phyloP scores from a whole-genome alignment of 2,329 filamentous ascomycete species.

The Penicillium crustosum region DNA sequence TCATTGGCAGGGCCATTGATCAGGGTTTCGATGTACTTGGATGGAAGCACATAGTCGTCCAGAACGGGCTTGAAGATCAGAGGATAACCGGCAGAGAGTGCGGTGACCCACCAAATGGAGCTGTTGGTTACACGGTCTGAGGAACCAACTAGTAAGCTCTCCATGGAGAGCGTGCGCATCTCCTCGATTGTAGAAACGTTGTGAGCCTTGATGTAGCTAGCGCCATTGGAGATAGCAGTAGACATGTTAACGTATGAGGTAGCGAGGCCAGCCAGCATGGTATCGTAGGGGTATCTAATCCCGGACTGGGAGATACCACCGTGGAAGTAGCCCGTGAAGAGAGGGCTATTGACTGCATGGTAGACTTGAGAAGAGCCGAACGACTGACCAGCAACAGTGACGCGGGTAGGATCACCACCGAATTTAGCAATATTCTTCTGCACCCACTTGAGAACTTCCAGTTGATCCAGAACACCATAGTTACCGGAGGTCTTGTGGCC shows the following conservation, averaged over 20 bases:
- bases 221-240: conserved; percentile 18
- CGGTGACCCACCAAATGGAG: conserved; percentile 32
- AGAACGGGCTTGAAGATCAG: conserved; percentile 33
- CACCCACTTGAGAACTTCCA: conserved; percentile 58
- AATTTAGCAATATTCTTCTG: conserved; percentile 53
- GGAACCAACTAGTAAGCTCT: conserved; percentile 27
- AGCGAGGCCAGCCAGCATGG: too few relatives aligned
- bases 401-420: conserved; percentile 51
- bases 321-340: too few relatives aligned
- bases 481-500: conserved; percentile 30
- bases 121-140: conserved; percentile 26
- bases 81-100: conserved; percentile 29
- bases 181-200: conserved; percentile 27
- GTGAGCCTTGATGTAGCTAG: conserved; percentile 27
- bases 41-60: conserved; percentile 28
- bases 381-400: conserved; percentile 44
- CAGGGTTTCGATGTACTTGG: conserved; percentile 29
- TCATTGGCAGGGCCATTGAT: conserved; percentile 33
- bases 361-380: conserved; percentile 33
- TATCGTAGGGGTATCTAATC: too few relatives aligned
- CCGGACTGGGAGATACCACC: too few relatives aligned
- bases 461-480: conserved; percentile 52
- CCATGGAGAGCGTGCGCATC: conserved; percentile 25
- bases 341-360: too few relatives aligned
- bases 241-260: too few relatives aligned